A percentile compares a stretch with the other conserved stretches of the same genome.
Conservation (phyloP, 2,329 filamentous ascomycete species). For the Tympanopsis confertula region DNA sequence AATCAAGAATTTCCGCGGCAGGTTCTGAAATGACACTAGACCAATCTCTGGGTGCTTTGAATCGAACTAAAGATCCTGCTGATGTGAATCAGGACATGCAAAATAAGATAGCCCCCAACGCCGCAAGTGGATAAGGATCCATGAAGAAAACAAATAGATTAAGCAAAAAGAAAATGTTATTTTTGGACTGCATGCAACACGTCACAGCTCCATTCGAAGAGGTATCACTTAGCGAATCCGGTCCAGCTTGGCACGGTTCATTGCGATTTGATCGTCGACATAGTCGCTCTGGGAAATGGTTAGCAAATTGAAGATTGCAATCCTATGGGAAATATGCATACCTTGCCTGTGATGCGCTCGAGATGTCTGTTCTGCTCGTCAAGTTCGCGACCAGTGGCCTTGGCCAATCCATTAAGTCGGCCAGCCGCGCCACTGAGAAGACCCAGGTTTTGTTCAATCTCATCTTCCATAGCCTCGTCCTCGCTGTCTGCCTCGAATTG, state of each 20-base stretch:
- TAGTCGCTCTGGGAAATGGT: conserved; percentile 37
- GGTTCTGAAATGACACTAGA: too few species aligned
- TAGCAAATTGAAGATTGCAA: conserved; percentile 11
- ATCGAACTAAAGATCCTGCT: too few species aligned
- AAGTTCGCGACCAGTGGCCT: conserved; percentile 48
- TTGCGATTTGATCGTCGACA: conserved; percentile 51
- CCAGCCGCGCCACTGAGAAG: conserved; percentile 40
- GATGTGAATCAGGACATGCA: too few species aligned
- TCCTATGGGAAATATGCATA: conserved; percentile 12
- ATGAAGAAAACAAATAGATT: too few species aligned
- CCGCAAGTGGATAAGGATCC: too few species aligned
- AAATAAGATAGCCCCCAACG: too few species aligned
- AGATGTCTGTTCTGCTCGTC: conserved; percentile 53
- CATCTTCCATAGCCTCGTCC: conserved; percentile 46
- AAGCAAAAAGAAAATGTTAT: too few species aligned
- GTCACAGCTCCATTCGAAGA: not conserved
- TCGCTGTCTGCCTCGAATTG: conserved; percentile 54
- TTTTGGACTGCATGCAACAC: not conserved
- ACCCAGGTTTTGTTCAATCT: conserved; percentile 44
- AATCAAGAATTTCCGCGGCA: not conserved
- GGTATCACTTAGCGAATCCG: conserved; percentile 29
- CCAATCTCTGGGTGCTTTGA: too few species aligned
- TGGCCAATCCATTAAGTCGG: conserved; percentile 44
- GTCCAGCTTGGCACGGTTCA: conserved; percentile 47
- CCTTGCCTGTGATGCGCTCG: conserved; percentile 47